A percentile compares a stretch with the other conserved stretches of the same genome.
These are phyloP conservation scores for Saccharomycopsis lassenensis DNA, from an alignment of 805 yeast genomes.

Conservation along the genomic window DNA sequence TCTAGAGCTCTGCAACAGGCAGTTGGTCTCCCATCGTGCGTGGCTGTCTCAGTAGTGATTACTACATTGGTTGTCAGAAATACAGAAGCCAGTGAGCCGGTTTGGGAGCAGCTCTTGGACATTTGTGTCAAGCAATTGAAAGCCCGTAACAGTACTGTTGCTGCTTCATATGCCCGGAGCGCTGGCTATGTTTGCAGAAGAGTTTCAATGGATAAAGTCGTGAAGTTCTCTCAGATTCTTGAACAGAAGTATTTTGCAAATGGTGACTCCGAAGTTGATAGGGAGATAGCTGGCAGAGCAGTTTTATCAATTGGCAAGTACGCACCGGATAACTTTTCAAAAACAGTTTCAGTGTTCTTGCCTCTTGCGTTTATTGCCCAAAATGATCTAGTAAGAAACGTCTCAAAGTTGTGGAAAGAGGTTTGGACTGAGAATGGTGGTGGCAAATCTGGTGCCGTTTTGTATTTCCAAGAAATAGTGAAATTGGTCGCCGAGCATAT, in stretches of 20 bases:
- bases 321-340: constrained; percentile 55
- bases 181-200: constrained; percentile 69
- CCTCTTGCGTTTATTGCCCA: constrained; percentile 76
- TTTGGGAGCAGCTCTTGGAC: constrained; percentile 53
- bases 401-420: constrained; percentile 38
- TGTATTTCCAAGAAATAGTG: constrained; percentile 63
- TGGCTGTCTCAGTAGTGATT: constrained; percentile 67
- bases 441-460: constrained; percentile 53
- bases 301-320: constrained; percentile 57
- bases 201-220: constrained; percentile 39
- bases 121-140: constrained; percentile 47
- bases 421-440: constrained; percentile 78
- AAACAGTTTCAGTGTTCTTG: constrained; percentile 50
- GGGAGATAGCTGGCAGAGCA: constrained; percentile 46
- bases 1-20: constrained; percentile 41
- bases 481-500: constrained; percentile 39
- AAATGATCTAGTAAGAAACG: constrained; percentile 42
- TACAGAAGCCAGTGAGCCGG: constrained; percentile 30
- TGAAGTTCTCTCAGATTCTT: constrained; percentile 42
- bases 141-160: constrained; percentile 63
- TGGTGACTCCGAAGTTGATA: constrained; percentile 28
- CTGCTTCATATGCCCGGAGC: constrained; percentile 67
- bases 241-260: constrained; percentile 50
- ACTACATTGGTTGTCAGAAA: constrained; percentile 38
- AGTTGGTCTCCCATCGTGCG: constrained; percentile 87